Base-by-base conservation (phyloP, 2,329 filamentous ascomycete species). In the Apiospora koreana region DNA sequence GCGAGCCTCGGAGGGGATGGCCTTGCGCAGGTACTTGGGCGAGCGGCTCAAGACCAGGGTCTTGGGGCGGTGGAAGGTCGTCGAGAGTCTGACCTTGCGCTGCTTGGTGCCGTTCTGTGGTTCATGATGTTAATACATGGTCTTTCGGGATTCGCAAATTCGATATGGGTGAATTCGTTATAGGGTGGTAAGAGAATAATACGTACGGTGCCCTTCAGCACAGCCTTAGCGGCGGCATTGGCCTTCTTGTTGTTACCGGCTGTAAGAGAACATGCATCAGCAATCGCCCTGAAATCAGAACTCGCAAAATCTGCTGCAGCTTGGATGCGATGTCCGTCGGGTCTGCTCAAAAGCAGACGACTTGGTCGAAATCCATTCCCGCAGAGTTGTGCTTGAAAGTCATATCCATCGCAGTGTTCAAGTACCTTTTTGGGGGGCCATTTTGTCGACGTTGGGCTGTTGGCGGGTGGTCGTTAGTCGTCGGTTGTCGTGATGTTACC, bases 1-100 rank as follows among this genome's bases (percentile, higher is more conserved):
- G 80, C 94, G 93, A 79, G 95, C 92, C 83, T 90, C 89, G 84
- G 95, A 92, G 80, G 93, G 92, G 83, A 99, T 91, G 77, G 94
- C 95, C 90, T 96, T 97, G 88, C 95, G 94, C 78, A 94, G 95
- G 90, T 97, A 98, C 88, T 97, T 97, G 84, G 95, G 95, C 67
- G 92, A 85, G 82, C 96, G 94, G 79, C 94, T 93, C 79, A 98
- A 91, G 85, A 93, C 87, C 81, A 98, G 93, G 77, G 95, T 98
- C 92, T 98, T 98, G 82, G 96, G 96, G 80, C 91, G 91, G 91
- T 97, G 95, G 93, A 98, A 99, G 83, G 92, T 95, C 79, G 95
- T 97, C 84, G 90, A 94, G 82, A 90, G 90, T 84, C 95, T 93
- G 86, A 97, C 91, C 90, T 98, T 98, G 87, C 91, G 91, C 86